Evolutionary conservation across 371 early-diverging fungal genomes (phyloP).

Genomic region (Massospora cicadina): DNA sequence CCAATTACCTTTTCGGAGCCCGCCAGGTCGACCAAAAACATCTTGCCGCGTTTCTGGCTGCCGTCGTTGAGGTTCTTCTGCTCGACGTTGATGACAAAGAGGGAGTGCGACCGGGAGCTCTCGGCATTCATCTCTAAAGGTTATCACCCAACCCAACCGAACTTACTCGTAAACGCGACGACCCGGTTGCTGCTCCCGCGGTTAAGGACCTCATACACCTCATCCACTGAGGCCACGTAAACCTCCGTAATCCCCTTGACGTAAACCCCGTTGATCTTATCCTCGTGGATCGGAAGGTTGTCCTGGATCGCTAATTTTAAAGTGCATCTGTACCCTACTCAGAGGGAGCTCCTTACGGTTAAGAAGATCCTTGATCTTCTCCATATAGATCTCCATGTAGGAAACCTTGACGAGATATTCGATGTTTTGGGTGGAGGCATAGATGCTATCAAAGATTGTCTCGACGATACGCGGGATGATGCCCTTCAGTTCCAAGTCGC

Average conservation of each 20-base stretch:
- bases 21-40: conserved; percentile 97
- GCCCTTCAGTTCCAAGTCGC: conserved; percentile 74
- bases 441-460: conserved; percentile 70
- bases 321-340: too few relatives aligned
- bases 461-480: conserved; percentile 88
- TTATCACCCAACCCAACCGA: neutral
- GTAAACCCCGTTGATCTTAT: conserved; percentile 83
- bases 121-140: conserved; percentile 82
- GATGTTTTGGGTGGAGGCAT: conserved; percentile 64
- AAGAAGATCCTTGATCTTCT: conserved; percentile 91
- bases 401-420: conserved; percentile 88
- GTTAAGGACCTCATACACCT: conserved; percentile 88
- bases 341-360: conserved; percentile 48
- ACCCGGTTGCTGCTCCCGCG: conserved; percentile 77
- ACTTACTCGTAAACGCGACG: conserved; percentile 75
- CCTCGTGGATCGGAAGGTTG: conserved; percentile 89
- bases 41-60: conserved; percentile 69
- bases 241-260: conserved; percentile 90
- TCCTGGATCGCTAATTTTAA: conserved; percentile 54
- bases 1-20: conserved; percentile 85
- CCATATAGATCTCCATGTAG: conserved; percentile 99
- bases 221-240: conserved; percentile 80
- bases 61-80: conserved; percentile 81
- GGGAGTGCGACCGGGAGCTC: conserved; percentile 91
- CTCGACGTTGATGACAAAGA: conserved; percentile 87